Evolutionary conservation across 345 rosid genomes (phyloP).

Genomic region (Xanthoceras sorbifolium): DNA sequence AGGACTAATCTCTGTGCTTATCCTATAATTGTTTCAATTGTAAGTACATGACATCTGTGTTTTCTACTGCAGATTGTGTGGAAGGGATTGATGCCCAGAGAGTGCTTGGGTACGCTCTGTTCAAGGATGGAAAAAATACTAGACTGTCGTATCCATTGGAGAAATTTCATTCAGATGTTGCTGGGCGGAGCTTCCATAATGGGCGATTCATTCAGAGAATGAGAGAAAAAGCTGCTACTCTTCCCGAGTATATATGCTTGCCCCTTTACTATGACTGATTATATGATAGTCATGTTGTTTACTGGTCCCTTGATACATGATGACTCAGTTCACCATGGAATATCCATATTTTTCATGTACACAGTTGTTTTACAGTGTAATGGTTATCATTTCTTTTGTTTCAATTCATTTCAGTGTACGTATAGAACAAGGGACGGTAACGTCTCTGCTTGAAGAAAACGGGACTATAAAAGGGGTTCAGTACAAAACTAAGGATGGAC

Average conservation of each 20-base stretch:
- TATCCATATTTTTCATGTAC: not conserved
- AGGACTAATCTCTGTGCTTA: not conserved
- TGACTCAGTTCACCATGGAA: not conserved
- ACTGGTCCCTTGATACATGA: not conserved
- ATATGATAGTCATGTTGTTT: not conserved
- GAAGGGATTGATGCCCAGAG: constrained; percentile 55
- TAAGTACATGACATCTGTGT: not conserved
- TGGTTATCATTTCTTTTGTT: constrained; percentile 14
- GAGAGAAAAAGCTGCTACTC: constrained; percentile 52
- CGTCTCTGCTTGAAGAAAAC: constrained; percentile 50
- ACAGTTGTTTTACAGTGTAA: not conserved
- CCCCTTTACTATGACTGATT: constrained; percentile 5
- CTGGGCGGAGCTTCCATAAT: constrained; percentile 59
- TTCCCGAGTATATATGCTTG: constrained; percentile 39
- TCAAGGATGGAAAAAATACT: constrained; percentile 48
- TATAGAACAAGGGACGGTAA: constrained; percentile 56
- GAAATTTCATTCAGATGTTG: constrained; percentile 42
- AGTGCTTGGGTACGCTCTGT: constrained; percentile 52
- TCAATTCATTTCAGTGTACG: constrained; percentile 35
- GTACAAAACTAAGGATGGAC: constrained; percentile 57
- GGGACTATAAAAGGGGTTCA: constrained; percentile 51
- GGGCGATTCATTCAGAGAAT: constrained; percentile 56
- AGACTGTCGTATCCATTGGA: constrained; percentile 48
- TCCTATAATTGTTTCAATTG: not conserved
- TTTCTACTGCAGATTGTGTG: constrained; percentile 43